A percentile compares a stretch with the other conserved stretches of the same genome.
phyloP scores from a whole-genome alignment of 257 asterid species.

The Nicotiana noctiflora region DNA sequence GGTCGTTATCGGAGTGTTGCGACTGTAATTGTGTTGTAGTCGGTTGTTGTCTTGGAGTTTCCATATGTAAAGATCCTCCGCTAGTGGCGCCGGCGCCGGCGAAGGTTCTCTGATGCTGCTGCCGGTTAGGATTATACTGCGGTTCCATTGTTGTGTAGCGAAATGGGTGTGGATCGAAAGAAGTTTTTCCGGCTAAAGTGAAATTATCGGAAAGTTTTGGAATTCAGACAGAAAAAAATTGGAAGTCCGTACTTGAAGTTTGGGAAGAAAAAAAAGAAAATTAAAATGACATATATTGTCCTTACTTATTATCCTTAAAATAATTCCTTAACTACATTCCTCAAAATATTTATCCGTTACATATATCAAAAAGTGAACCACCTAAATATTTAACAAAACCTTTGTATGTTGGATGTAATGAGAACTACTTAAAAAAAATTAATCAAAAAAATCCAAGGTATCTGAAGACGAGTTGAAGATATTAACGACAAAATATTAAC shows the following conservation, averaged over 20 bases:
- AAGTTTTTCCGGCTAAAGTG: neutral
- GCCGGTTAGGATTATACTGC: conserved; percentile 18
- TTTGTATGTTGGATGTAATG: no score
- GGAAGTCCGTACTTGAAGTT: neutral
- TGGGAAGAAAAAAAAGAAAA: neutral
- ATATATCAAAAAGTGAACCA: no score
- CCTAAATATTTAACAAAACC: no score
- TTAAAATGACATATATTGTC: no score
- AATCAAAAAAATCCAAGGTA: no score
- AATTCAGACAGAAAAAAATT: neutral
- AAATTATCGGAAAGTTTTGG: neutral
- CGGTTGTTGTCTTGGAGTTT: conserved; percentile 42
- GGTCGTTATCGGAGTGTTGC: conserved; percentile 31
- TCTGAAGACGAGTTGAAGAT: no score
- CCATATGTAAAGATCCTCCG: conserved; percentile 37
- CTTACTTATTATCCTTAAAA: no score
- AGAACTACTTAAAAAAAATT: no score
- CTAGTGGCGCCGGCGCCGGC: conserved; percentile 27
- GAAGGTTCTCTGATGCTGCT: conserved; percentile 26
- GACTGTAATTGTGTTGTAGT: conserved; percentile 23
- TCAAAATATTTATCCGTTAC: no score
- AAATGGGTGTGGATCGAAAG: neutral
- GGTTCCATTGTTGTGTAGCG: conserved; percentile 14
- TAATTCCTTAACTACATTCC: no score
- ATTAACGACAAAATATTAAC: no score